These are phyloP conservation scores for Ceratobasidium sp. DNA, from an alignment of 1,284 basidiomycete genomes.

Conservation along the genomic window DNA sequence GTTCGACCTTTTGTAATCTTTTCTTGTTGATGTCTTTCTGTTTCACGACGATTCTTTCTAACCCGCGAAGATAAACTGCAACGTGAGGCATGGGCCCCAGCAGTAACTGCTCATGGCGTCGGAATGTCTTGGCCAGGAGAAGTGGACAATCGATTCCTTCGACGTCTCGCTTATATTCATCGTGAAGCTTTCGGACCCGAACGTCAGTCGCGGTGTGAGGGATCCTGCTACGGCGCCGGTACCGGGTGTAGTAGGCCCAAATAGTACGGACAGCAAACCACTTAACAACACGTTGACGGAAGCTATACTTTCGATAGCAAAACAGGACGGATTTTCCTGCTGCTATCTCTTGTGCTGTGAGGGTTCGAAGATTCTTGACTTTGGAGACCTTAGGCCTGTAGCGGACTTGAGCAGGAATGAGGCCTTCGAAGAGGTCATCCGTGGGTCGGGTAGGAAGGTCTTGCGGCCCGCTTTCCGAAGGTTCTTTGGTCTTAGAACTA, in stretches of 20 bases:
- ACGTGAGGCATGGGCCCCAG: conserved; percentile 33
- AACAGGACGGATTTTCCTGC: conserved; percentile 16
- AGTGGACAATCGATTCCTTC: background rate
- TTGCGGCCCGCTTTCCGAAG: too few species aligned
- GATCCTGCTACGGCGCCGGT: background rate
- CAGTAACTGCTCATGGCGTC: background rate
- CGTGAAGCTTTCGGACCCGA: conserved; percentile 1
- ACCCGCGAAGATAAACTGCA: conserved; percentile 1
- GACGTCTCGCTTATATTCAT: conserved; percentile 30
- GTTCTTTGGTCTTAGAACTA: too few species aligned
- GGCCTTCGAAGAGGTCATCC: background rate
- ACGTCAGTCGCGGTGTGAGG: conserved; percentile 9
- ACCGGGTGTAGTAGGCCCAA: conserved; percentile 9
- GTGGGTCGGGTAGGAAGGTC: too few species aligned
- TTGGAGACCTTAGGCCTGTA: background rate
- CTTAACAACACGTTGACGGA: background rate
- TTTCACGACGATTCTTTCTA: background rate
- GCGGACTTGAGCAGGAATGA: conserved; percentile 5
- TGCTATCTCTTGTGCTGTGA: background rate
- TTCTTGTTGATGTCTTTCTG: conserved; percentile 23
- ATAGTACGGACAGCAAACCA: conserved; percentile 8
- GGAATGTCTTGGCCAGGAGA: background rate
- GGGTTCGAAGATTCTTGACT: background rate
- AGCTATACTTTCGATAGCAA: conserved; percentile 5
- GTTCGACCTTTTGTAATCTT: conserved; percentile 9